Evolutionary conservation across 2,329 filamentous ascomycete genomes (phyloP).

Genomic region (Cercospora sp.): DNA sequence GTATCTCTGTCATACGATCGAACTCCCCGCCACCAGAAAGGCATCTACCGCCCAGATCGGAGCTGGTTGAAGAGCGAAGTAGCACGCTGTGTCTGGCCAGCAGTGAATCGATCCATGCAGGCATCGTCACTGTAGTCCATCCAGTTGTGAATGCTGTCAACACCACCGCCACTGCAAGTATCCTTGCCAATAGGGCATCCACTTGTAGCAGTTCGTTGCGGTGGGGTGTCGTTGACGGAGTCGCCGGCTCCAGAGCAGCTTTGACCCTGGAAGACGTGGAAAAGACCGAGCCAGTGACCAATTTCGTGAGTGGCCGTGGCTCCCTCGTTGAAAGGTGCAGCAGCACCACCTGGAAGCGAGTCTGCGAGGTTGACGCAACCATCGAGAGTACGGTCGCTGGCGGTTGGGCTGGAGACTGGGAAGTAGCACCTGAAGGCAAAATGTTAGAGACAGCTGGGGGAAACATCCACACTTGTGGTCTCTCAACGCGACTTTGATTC

Average conservation of each 20-base stretch:
- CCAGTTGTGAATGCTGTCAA: conserved; percentile 46
- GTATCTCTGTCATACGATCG: neutral
- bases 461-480: neutral
- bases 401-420: conserved; percentile 42
- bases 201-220: conserved; percentile 43
- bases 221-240: conserved; percentile 44
- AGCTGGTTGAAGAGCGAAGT: conserved; percentile 16
- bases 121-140: conserved; percentile 45
- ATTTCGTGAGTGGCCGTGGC: conserved; percentile 47
- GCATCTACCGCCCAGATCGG: neutral
- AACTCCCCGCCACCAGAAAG: neutral
- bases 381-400: conserved; percentile 45
- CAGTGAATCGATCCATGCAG: conserved; percentile 21
- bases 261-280: conserved; percentile 47
- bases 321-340: conserved; percentile 47
- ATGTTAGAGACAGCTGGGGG: neutral
- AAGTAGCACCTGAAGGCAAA: conserved; percentile 22
- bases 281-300: conserved; percentile 46
- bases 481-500: neutral
- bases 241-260: conserved; percentile 44
- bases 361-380: conserved; percentile 55
- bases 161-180: conserved; percentile 47
- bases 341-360: conserved; percentile 52
- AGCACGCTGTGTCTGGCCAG: conserved; percentile 17
- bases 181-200: conserved; percentile 52